These are phyloP conservation scores for Trametes cinnabarina DNA, from an alignment of 768 basidiomycete genomes.

Conservation along the genomic window DNA sequence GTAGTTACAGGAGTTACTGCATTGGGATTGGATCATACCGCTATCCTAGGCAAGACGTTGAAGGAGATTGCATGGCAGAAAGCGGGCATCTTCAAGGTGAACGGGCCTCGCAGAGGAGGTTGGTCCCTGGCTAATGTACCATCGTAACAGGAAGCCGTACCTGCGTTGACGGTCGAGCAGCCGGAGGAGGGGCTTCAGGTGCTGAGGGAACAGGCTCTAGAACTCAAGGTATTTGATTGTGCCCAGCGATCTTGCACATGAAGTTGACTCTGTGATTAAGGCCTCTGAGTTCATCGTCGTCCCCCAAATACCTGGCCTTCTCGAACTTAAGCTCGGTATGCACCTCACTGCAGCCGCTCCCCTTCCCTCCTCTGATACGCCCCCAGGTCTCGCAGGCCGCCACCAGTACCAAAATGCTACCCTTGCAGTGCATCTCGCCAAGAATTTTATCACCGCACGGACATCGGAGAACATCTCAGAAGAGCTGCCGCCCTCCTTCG, in stretches of 20 bases:
- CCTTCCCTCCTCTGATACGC: background rate
- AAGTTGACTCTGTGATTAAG: constrained; percentile 35
- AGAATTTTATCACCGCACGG: constrained; percentile 52
- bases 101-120: background rate
- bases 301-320: constrained; percentile 48
- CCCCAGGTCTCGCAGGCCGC: constrained; percentile 72
- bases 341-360: background rate
- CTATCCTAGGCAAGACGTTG: constrained; percentile 84
- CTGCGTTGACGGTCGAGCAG: constrained; percentile 83
- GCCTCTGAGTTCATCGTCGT: constrained; percentile 69
- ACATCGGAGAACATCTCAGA: constrained; percentile 28
- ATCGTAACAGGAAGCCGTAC: constrained; percentile 60
- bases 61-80: constrained; percentile 93
- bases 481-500: constrained; percentile 50
- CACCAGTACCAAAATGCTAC: constrained; percentile 90
- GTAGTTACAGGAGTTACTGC: constrained; percentile 88
- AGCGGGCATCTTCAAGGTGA: constrained; percentile 92
- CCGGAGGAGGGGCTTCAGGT: constrained; percentile 64
- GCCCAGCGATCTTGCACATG: background rate
- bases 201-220: constrained; percentile 62
- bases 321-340: constrained; percentile 60
- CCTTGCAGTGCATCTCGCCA: constrained; percentile 75
- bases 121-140: background rate
- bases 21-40: constrained; percentile 89
- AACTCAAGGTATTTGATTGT: constrained; percentile 68